Evolutionary conservation across 2,329 filamentous ascomycete genomes (phyloP).

Genomic region (Aspergillus puulaauensis): DNA sequence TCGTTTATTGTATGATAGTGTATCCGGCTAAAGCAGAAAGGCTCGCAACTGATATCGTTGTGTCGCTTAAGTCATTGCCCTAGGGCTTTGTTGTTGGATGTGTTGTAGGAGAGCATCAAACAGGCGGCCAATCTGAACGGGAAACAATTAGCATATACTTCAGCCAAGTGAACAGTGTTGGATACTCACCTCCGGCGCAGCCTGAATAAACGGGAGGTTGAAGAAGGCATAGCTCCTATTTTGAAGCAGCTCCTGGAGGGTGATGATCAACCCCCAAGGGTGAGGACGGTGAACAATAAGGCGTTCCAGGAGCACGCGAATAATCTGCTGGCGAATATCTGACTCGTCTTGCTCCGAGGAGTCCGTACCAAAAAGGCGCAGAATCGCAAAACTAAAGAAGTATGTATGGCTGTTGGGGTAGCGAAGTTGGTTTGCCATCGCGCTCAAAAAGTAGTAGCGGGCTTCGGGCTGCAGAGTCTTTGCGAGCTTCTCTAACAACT

Average conservation of each 20-base stretch:
- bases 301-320: slow-evolving; percentile 82
- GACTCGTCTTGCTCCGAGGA: slow-evolving; percentile 67
- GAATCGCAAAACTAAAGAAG: slow-evolving; percentile 83
- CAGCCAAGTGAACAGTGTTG: background rate
- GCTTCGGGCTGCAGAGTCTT: slow-evolving; percentile 73
- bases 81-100: slow-evolving; percentile 50
- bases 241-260: slow-evolving; percentile 84
- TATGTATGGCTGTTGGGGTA: slow-evolving; percentile 87
- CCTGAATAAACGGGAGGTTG: slow-evolving; percentile 87
- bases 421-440: slow-evolving; percentile 87
- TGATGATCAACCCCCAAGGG: slow-evolving; percentile 91
- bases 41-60: slow-evolving; percentile 8
- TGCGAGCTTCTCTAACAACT: slow-evolving; percentile 72
- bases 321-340: slow-evolving; percentile 86
- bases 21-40: slow-evolving; percentile 20
- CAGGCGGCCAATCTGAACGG: slow-evolving; percentile 42
- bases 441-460: slow-evolving; percentile 79
- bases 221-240: slow-evolving; percentile 91
- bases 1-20: slow-evolving; percentile 23
- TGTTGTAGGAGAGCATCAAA: slow-evolving; percentile 47
- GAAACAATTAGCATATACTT: slow-evolving; percentile 4
- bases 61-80: slow-evolving; percentile 32
- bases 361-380: slow-evolving; percentile 81
- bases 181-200: slow-evolving; percentile 72
- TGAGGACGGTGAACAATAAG: slow-evolving; percentile 87